These are phyloP conservation scores for Lodderomyces theae DNA, from an alignment of 1,139 yeast species.

Conservation along the genomic window DNA sequence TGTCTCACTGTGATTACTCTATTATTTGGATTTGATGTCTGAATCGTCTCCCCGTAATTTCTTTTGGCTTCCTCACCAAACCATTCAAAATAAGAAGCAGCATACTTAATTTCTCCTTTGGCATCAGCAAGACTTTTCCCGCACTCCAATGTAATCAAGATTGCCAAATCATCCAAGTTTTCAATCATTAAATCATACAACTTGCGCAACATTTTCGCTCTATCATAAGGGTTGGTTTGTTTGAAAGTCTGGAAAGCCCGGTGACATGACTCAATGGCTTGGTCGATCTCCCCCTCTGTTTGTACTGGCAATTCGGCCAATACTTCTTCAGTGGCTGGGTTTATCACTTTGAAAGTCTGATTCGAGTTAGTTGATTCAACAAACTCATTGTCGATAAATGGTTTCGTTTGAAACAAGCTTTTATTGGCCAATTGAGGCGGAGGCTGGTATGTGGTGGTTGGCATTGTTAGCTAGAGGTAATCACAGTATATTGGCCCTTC, in stretches of 20 bases:
- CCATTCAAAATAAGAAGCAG: slow-evolving; percentile 47
- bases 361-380: slow-evolving; percentile 42
- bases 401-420: slow-evolving; percentile 53
- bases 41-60: slow-evolving; percentile 41
- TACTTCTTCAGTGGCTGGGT: slow-evolving; percentile 68
- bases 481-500: too few relatives aligned
- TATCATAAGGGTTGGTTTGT: slow-evolving; percentile 60
- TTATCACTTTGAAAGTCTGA: slow-evolving; percentile 61
- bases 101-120: slow-evolving; percentile 40
- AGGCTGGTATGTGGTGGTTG: not conserved
- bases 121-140: slow-evolving; percentile 44
- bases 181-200: slow-evolving; percentile 45
- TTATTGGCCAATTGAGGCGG: slow-evolving; percentile 43
- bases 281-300: slow-evolving; percentile 51
- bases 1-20: slow-evolving; percentile 42
- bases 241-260: slow-evolving; percentile 59
- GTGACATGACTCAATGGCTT: slow-evolving; percentile 61
- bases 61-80: slow-evolving; percentile 44
- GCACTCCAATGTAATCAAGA: slow-evolving; percentile 42
- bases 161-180: slow-evolving; percentile 42
- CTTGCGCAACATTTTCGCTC: slow-evolving; percentile 63
- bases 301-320: slow-evolving; percentile 59
- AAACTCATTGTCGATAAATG: slow-evolving; percentile 76
- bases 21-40: slow-evolving; percentile 37
- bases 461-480: too few relatives aligned